A percentile compares a stretch with the other conserved stretches of the same genome.
Evolutionary conservation across 176 grass and related monocot species (phyloP).

Genomic region (Tillandsia fasciculata): DNA sequence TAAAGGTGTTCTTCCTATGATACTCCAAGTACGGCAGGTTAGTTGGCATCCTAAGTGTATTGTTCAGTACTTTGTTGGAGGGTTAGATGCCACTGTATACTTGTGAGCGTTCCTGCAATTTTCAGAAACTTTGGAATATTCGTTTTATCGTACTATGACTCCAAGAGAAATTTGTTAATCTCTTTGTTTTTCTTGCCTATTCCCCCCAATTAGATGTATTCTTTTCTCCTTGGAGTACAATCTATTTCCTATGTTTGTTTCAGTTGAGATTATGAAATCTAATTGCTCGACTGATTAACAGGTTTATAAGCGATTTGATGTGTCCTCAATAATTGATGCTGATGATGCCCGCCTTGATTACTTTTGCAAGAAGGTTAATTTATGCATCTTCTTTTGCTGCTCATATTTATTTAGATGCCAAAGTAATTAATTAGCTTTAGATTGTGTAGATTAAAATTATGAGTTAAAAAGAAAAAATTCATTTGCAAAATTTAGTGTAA

Average conservation of each 20-base stretch:
- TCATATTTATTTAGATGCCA: conserved; percentile 4
- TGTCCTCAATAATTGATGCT: conserved; percentile 52
- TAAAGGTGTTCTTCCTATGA: conserved; percentile 75
- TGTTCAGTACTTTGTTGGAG: neutral
- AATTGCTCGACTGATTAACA: conserved; percentile 31
- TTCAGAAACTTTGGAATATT: neutral
- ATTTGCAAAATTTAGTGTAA: too few species aligned
- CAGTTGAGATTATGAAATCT: conserved; percentile 9
- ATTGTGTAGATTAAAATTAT: neutral
- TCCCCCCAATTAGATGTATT: neutral
- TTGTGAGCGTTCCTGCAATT: neutral
- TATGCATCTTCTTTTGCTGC: conserved; percentile 4
- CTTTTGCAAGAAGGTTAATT: conserved; percentile 77
- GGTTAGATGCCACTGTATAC: neutral
- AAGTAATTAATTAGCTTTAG: neutral
- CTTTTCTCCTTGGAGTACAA: neutral
- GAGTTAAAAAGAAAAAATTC: too few species aligned
- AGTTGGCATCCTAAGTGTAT: conserved; percentile 18
- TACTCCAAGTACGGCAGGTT: conserved; percentile 66
- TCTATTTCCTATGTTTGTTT: conserved; percentile 5
- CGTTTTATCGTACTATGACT: neutral
- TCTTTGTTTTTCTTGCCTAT: neutral
- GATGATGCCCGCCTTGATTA: conserved; percentile 70
- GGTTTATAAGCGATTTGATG: conserved; percentile 79
- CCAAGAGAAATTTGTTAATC: neutral